Conservation (phyloP, 2,329 filamentous ascomycete genomes). For the Didymella segeticola region DNA sequence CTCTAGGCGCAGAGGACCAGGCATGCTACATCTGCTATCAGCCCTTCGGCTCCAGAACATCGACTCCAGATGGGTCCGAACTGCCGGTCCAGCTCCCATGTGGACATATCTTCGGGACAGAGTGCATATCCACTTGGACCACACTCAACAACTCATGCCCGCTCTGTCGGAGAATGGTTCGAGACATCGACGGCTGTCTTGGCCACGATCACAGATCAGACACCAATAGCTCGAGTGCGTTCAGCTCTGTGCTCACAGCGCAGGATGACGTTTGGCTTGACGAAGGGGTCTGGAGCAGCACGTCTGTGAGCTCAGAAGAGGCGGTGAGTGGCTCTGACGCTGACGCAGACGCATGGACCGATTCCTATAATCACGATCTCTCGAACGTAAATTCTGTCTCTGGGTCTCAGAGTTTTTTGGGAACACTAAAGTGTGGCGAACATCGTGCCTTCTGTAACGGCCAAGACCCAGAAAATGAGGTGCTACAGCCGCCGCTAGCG, state of each 20-base stretch:
- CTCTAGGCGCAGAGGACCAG: slow-evolving; percentile 2
- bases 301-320: not conserved
- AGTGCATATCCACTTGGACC: slow-evolving; percentile 22
- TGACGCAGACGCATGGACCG: not conserved
- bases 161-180: slow-evolving; percentile 18
- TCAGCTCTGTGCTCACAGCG: not conserved
- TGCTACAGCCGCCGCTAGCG: not conserved
- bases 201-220: not conserved
- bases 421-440: not conserved
- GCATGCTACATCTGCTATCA: slow-evolving; percentile 24
- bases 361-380: not conserved
- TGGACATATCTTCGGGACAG: slow-evolving; percentile 25
- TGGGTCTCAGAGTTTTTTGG: not conserved
- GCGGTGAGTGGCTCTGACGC: not conserved
- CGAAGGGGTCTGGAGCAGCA: not conserved
- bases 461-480: not conserved
- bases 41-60: slow-evolving; percentile 9
- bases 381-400: not conserved
- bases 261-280: slow-evolving; percentile 10
- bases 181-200: not conserved
- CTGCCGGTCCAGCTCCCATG: slow-evolving; percentile 19
- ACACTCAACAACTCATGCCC: slow-evolving; percentile 20
- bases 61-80: slow-evolving; percentile 10
- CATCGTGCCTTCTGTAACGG: not conserved
- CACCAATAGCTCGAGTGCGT: not conserved